Conservation (phyloP, 768 basidiomycete genomes). For the Guyanaporus albipodus region DNA sequence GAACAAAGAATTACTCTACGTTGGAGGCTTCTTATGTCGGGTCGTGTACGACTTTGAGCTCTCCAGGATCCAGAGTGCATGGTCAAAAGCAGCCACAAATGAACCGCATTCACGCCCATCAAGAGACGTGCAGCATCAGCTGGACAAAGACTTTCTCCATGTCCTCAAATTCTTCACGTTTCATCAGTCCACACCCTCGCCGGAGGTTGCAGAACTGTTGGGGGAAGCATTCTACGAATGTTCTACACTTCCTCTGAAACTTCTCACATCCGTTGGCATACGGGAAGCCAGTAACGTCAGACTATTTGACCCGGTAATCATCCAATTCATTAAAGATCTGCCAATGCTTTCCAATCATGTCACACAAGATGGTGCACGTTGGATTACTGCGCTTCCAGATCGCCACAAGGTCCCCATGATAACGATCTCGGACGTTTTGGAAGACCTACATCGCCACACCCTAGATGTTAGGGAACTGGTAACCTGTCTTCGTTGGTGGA, state of each 20-base stretch:
- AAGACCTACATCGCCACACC: constrained; percentile 63
- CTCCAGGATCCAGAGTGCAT: constrained; percentile 39
- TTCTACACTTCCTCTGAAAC: constrained; percentile 49
- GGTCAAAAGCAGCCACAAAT: not conserved
- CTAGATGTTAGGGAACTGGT: constrained; percentile 66
- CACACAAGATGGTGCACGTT: constrained; percentile 45
- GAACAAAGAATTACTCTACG: constrained; percentile 84
- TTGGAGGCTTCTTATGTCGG: constrained; percentile 79
- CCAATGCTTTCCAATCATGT: constrained; percentile 65
- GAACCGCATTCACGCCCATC: not conserved
- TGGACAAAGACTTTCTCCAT: constrained; percentile 3
- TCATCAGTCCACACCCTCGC: constrained; percentile 57
- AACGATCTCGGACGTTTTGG: constrained; percentile 72
- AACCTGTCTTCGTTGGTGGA: constrained; percentile 73
- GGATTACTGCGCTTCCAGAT: constrained; percentile 56
- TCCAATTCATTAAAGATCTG: constrained; percentile 68
- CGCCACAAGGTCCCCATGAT: constrained; percentile 68
- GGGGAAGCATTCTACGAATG: constrained; percentile 77
- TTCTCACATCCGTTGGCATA: constrained; percentile 76
- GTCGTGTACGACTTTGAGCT: constrained; percentile 83
- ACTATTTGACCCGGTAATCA: constrained; percentile 61
- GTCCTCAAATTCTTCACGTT: constrained; percentile 12
- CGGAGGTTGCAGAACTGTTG: constrained; percentile 64
- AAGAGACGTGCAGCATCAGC: not conserved
- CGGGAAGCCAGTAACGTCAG: constrained; percentile 62